Base-by-base conservation (phyloP, 129 eudicot species). In the Calendula officinalis region DNA sequence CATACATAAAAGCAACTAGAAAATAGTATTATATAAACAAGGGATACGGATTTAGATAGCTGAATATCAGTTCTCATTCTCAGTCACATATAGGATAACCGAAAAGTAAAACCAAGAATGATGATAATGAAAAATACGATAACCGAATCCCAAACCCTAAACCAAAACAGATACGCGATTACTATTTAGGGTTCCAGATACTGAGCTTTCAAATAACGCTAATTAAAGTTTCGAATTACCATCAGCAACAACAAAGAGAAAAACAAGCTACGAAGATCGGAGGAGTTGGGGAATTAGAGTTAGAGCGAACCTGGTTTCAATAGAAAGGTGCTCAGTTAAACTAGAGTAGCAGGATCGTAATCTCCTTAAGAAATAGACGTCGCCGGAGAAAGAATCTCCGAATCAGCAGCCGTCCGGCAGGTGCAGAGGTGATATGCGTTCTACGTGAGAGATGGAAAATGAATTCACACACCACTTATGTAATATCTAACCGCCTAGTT, bases 221-320 rank as follows among this genome's bases (percentile, higher is more conserved):
- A 7, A 69, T 1, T 2, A 13, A 45, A 54, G 48, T 4, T 14
- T 56, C 17, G 11, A 56, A 68, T 68, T 11, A 27, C 44, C 44
- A 41, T 15, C 27, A 17, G 16, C 9, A 43, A 43, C 35, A 11
- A 34, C 8, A 9, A 47, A 48, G 9, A 44, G n/a, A 32, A 17
- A 34, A 45, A 46, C 8, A 34, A 6, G 16, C 16, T 64, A 47
- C 12, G 17, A 49, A 9, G 27, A 64, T 64, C 4, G 73, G 12
- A 56, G 64, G 72, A 67, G n/a, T 67, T 68, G 55, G 64, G 73
- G 56, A 68, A 55, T 55, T 68, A 43, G 55, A 15, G 46, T 68
- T 56, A 30, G 45, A 44, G 46, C 10, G 9, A 32, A 68, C 73
- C 73, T 68, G 56, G 17, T 54, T 10, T n/a, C 6, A 53, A 68